Conservation (phyloP, 352 stramenopile genomes). For the Phytophthora pistaciae region DNA sequence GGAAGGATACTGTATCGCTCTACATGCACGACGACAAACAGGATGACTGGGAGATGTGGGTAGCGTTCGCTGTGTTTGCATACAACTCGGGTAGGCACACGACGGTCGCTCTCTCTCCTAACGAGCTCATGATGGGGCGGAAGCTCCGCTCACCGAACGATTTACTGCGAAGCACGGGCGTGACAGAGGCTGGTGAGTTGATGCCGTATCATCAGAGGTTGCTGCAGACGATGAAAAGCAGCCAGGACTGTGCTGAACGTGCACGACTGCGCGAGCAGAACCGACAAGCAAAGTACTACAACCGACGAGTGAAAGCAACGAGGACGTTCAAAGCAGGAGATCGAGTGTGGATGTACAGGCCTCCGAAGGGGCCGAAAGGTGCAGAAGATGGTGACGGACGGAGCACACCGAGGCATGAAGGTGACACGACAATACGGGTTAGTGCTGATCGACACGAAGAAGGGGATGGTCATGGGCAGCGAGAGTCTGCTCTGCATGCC, state of each 20-base stretch:
- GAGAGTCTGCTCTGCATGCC: neutral
- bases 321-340: neutral
- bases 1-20: neutral
- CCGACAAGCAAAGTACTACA: neutral
- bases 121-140: neutral
- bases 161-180: neutral
- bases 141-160: neutral
- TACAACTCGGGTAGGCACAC: neutral
- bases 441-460: neutral
- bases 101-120: neutral
- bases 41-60: neutral
- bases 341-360: neutral
- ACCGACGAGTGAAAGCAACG: neutral
- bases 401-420: neutral
- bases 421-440: neutral
- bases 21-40: neutral
- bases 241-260: neutral
- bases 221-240: neutral
- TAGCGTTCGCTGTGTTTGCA: neutral
- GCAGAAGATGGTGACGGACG: neutral
- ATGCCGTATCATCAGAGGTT: neutral
- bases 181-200: neutral
- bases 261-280: neutral
- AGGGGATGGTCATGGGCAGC: neutral
- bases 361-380: neutral